These are phyloP conservation scores for Phytophthora gonapodyides DNA, from an alignment of 352 stramenopile genomes.

Conservation along the genomic window DNA sequence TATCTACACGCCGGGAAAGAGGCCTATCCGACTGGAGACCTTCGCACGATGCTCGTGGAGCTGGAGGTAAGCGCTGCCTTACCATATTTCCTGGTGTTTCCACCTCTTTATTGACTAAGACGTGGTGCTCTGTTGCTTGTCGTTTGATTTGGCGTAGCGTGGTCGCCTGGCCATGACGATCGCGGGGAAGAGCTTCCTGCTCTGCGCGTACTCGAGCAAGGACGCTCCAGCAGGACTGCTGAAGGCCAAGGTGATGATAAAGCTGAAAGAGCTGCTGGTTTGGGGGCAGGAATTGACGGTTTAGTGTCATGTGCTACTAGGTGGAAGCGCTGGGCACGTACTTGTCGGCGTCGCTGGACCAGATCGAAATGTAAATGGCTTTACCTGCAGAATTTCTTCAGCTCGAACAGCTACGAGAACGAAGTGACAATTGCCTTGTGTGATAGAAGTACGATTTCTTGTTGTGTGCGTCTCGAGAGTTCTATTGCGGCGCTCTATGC, in stretches of 20 bases:
- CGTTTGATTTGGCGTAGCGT: conserved; percentile 32
- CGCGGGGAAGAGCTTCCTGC: conserved; percentile 71
- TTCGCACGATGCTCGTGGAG: conserved; percentile 74
- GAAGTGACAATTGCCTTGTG: conserved; percentile 17
- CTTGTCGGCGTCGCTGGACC: conserved; percentile 65
- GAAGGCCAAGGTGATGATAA: conserved; percentile 66
- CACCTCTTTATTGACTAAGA: not conserved
- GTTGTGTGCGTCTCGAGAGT: conserved; percentile 13
- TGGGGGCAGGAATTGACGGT: conserved; percentile 2
- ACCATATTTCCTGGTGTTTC: conserved; percentile 2
- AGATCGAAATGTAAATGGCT: conserved; percentile 64
- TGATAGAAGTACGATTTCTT: not conserved
- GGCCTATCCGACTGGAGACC: conserved; percentile 52
- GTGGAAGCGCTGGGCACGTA: conserved; percentile 66
- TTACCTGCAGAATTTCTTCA: not conserved
- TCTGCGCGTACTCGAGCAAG: conserved; percentile 74
- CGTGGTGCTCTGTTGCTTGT: not conserved
- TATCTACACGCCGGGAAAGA: conserved; percentile 80
- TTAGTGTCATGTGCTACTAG: conserved; percentile 24
- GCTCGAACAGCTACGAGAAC: conserved; percentile 11
- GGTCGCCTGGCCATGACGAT: conserved; percentile 67
- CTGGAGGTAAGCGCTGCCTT: conserved; percentile 48
- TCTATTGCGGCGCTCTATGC: conserved; percentile 16
- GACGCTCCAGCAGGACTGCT: conserved; percentile 63
- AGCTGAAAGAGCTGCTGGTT: conserved; percentile 1